Conservation (phyloP, 2,329 filamentous ascomycete genomes). For the Rhytidhysteron rufulum region DNA sequence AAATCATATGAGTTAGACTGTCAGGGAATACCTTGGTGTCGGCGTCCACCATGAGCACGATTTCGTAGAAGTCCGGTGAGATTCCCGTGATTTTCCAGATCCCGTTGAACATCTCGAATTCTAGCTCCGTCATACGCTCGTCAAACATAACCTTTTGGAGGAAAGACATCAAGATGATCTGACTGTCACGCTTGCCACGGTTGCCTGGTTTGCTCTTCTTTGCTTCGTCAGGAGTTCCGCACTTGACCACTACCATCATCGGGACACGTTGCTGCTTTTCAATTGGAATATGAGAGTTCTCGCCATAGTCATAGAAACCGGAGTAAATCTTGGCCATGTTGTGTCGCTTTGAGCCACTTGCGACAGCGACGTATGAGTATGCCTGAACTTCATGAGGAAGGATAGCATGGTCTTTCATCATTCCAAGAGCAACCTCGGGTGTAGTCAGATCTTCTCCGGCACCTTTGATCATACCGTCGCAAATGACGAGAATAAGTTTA, state of each 20-base stretch:
- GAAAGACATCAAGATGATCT: slow-evolving; percentile 99
- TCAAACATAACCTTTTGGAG: slow-evolving; percentile 99
- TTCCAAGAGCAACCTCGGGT: slow-evolving; percentile 81
- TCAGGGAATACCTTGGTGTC: slow-evolving; percentile 99
- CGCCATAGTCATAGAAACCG: slow-evolving; percentile 96
- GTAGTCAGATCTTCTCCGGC: slow-evolving; percentile 83
- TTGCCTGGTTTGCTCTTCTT: slow-evolving; percentile 86
- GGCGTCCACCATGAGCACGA: slow-evolving; percentile 97
- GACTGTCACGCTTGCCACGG: slow-evolving; percentile 96
- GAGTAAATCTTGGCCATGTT: slow-evolving; percentile 99
- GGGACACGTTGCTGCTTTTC: slow-evolving; percentile 96
- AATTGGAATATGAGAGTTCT: slow-evolving; percentile 69
- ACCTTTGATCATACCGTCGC: slow-evolving; percentile 96
- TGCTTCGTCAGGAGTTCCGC: slow-evolving; percentile 84
- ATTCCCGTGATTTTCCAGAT: slow-evolving; percentile 99
- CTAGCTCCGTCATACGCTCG: slow-evolving; percentile 98
- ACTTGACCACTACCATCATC: slow-evolving; percentile 96
- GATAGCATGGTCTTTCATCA: slow-evolving; percentile 90
- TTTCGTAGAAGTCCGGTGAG: slow-evolving; percentile 95
- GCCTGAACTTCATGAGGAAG: slow-evolving; percentile 77
- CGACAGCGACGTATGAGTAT: slow-evolving; percentile 95
- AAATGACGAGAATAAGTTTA: slow-evolving; percentile 93
- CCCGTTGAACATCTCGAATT: slow-evolving; percentile 99
- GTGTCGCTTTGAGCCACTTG: slow-evolving; percentile 93
- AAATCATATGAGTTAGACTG: slow-evolving; percentile 97